Conservation (phyloP, 768 basidiomycete species). For the Lentinula aciculospora region DNA sequence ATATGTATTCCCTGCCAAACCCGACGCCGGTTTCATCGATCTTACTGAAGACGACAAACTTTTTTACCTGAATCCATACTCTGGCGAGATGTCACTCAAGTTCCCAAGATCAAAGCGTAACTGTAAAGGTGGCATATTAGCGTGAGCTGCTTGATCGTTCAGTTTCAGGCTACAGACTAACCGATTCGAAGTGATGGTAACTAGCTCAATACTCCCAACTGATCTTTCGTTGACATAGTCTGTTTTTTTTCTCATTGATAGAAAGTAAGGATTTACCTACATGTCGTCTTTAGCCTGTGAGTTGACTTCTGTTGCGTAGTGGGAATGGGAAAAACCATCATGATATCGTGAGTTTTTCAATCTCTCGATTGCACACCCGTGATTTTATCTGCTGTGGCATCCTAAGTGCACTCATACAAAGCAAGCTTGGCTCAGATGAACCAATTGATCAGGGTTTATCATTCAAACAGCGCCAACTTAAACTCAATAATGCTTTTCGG, state of each 20-base stretch:
- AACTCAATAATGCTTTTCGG: conserved; percentile 59
- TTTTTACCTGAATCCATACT: conserved; percentile 91
- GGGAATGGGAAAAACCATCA: conserved; percentile 97
- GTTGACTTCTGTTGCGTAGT: conserved; percentile 34
- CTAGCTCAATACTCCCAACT: conserved; percentile 3
- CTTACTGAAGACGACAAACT: conserved; percentile 71
- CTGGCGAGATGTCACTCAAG: conserved; percentile 79
- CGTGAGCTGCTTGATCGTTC: conserved; percentile 43
- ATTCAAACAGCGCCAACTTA: conserved; percentile 50
- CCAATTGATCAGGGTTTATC: conserved; percentile 21
- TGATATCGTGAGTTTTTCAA: conserved; percentile 50
- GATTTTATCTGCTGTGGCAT: neutral
- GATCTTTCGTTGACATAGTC: neutral
- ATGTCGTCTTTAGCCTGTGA: conserved; percentile 1
- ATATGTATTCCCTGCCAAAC: conserved; percentile 68
- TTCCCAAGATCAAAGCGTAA: conserved; percentile 79
- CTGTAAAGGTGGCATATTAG: conserved; percentile 85
- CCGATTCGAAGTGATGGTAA: conserved; percentile 32
- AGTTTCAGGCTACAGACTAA: conserved; percentile 6
- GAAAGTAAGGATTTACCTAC: conserved; percentile 38
- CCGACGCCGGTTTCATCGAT: conserved; percentile 58
- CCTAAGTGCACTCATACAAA: conserved; percentile 71
- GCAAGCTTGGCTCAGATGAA: conserved; percentile 49
- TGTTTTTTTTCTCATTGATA: conserved; percentile 14
- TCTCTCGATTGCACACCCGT: neutral